These are phyloP conservation scores for Epicoccum sorghinum DNA, from an alignment of 2,329 filamentous ascomycete genomes.

Conservation along the genomic window DNA sequence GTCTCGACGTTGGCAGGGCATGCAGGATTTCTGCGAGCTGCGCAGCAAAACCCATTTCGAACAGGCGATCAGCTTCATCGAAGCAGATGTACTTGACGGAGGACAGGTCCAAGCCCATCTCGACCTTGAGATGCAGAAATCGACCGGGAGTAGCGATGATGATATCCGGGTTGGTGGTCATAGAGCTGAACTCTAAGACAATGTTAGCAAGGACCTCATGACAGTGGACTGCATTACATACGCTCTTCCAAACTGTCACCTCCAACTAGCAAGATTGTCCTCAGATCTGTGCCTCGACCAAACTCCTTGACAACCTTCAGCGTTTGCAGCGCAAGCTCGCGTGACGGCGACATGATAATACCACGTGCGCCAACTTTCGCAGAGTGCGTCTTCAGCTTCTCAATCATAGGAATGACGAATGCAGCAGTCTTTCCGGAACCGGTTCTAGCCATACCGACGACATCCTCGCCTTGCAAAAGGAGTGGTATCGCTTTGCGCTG, in stretches of 20 bases:
- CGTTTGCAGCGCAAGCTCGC: constrained; percentile 93
- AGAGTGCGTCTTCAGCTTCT: constrained; percentile 87
- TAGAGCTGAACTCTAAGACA: constrained; percentile 74
- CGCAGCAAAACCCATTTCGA: constrained; percentile 97
- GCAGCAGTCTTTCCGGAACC: constrained; percentile 98
- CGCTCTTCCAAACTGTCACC: constrained; percentile 93
- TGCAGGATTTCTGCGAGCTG: constrained; percentile 93
- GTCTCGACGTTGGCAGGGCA: constrained; percentile 79
- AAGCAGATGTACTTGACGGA: constrained; percentile 95
- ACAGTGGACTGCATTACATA: constrained; percentile 20
- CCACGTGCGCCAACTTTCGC: constrained; percentile 84
- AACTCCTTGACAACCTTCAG: constrained; percentile 96
- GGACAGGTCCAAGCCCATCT: constrained; percentile 91
- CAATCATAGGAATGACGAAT: constrained; percentile 98
- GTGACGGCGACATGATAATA: constrained; percentile 86
- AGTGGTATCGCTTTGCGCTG: constrained; percentile 96
- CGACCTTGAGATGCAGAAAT: constrained; percentile 94
- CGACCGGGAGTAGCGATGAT: constrained; percentile 96
- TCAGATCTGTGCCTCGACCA: constrained; percentile 85
- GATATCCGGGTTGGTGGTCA: constrained; percentile 95
- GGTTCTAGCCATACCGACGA: constrained; percentile 99
- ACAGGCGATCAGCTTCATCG: constrained; percentile 94
- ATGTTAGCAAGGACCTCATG: constrained; percentile 8
- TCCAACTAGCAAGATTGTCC: constrained; percentile 88
- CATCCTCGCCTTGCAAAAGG: constrained; percentile 86